phyloP scores from a whole-genome alignment of 345 rosid species.

The Aquilaria yunnanensis region DNA sequence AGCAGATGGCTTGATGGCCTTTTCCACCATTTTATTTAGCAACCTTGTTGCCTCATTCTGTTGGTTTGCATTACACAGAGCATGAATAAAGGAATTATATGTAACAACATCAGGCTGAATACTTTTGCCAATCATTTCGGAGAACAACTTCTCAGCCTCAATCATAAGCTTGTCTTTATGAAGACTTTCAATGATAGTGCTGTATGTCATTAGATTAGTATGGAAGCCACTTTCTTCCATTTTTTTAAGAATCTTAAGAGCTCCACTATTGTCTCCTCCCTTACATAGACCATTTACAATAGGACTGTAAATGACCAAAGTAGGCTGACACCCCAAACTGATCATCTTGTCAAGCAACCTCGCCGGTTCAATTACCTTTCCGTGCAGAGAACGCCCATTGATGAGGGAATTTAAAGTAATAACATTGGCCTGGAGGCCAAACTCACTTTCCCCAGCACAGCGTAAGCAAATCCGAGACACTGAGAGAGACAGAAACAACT shows the following conservation, averaged over 20 bases:
- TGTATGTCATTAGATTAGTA: not conserved
- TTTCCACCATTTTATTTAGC: conserved; percentile 11
- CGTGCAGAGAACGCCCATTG: conserved; percentile 15
- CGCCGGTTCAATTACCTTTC: conserved; percentile 9
- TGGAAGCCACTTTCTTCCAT: conserved; percentile 4
- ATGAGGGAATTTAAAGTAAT: conserved; percentile 16
- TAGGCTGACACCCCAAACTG: conserved; percentile 9
- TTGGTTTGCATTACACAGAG: conserved; percentile 14
- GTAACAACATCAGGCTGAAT: conserved; percentile 19
- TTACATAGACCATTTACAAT: conserved; percentile 16
- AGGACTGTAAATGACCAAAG: not conserved
- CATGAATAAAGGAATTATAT: conserved; percentile 17
- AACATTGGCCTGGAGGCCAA: conserved; percentile 14
- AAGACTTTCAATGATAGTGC: conserved; percentile 8
- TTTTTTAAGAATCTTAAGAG: conserved; percentile 20
- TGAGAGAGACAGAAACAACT: conserved; percentile 3
- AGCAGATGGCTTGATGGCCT: conserved; percentile 15
- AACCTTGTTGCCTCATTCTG: conserved; percentile 7
- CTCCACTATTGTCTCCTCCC: not conserved
- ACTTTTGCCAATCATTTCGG: conserved; percentile 17
- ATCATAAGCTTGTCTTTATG: conserved; percentile 11
- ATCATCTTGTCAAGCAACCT: conserved; percentile 21
- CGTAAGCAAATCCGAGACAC: conserved; percentile 4
- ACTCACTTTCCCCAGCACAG: conserved; percentile 21
- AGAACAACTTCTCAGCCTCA: conserved; percentile 18